Conservation (phyloP, 371 early-diverging fungal species). For the Lichtheimia ramosa region DNA sequence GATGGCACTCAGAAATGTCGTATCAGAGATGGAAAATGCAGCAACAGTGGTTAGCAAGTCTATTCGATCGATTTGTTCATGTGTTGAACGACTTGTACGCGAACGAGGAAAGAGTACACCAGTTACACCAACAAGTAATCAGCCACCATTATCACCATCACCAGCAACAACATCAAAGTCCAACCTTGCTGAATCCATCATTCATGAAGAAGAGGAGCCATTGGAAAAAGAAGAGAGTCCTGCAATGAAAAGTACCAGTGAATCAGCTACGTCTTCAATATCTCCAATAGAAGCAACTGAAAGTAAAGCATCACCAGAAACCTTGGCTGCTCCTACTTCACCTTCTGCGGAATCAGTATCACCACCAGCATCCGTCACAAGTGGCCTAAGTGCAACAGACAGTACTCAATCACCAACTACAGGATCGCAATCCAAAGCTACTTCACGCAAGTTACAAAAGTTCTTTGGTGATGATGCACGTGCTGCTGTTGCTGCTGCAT, state of each 20-base stretch:
- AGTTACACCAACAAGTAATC: not conserved
- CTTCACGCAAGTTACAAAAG: slow-evolving; percentile 48
- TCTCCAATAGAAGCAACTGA: not conserved
- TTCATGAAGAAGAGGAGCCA: slow-evolving; percentile 12
- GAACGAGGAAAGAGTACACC: slow-evolving; percentile 11
- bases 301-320: not conserved
- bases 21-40: slow-evolving; percentile 19
- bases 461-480: slow-evolving; percentile 68
- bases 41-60: slow-evolving; percentile 25
- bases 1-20: slow-evolving; percentile 11
- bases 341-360: not conserved
- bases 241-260: not conserved
- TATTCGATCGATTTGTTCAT: slow-evolving; percentile 22
- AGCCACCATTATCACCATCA: not conserved
- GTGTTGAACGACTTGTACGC: slow-evolving; percentile 19
- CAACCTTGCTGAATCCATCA: not conserved
- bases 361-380: not conserved
- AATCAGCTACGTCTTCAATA: not conserved
- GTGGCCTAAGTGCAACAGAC: not conserved
- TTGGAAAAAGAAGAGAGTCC: not conserved
- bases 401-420: not conserved
- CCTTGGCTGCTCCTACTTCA: not conserved
- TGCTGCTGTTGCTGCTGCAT: slow-evolving; percentile 20
- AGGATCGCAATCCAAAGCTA: slow-evolving; percentile 6
- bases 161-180: not conserved